Evolutionary conservation across 176 grass and related monocot species (phyloP).

Genomic region (Carex scoparia): DNA sequence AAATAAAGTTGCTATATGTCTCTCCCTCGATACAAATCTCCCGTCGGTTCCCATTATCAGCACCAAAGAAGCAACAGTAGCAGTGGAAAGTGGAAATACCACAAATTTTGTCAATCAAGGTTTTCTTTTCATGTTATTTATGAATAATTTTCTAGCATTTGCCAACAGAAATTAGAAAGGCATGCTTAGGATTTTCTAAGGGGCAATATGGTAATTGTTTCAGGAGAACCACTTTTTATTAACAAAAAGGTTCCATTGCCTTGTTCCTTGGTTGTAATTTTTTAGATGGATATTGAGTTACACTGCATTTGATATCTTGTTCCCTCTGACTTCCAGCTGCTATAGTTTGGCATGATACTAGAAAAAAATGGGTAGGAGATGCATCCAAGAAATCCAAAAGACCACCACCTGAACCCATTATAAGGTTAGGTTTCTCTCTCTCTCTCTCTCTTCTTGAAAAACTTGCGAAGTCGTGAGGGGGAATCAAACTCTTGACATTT

Average conservation of each 20-base stretch:
- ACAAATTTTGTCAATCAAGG: slow-evolving; percentile 72
- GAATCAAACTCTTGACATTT: no score
- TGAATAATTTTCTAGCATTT: background rate
- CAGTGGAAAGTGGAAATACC: slow-evolving; percentile 35
- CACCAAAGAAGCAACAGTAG: slow-evolving; percentile 35
- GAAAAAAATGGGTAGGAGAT: slow-evolving; percentile 76
- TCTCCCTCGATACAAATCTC: slow-evolving; percentile 56
- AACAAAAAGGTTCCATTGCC: background rate
- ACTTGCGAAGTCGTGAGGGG: no score
- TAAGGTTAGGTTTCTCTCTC: slow-evolving; percentile 48
- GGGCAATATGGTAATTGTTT: background rate
- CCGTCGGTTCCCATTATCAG: slow-evolving; percentile 33
- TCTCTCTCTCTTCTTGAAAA: background rate
- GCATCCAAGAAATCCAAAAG: slow-evolving; percentile 36
- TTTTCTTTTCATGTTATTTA: background rate
- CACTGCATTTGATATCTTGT: background rate
- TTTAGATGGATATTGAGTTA: background rate
- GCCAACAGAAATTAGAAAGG: background rate
- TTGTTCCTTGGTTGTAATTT: background rate
- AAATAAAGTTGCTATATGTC: slow-evolving; percentile 50
- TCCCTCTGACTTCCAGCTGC: slow-evolving; percentile 47
- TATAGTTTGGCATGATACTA: slow-evolving; percentile 71
- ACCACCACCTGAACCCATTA: slow-evolving; percentile 54
- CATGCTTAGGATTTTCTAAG: background rate
- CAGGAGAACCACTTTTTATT: background rate